A percentile compares a stretch with the other conserved stretches of the same genome.
phyloP scores from a whole-genome alignment of 768 basidiomycete genomes.

The Daedaleopsis sinensis region DNA sequence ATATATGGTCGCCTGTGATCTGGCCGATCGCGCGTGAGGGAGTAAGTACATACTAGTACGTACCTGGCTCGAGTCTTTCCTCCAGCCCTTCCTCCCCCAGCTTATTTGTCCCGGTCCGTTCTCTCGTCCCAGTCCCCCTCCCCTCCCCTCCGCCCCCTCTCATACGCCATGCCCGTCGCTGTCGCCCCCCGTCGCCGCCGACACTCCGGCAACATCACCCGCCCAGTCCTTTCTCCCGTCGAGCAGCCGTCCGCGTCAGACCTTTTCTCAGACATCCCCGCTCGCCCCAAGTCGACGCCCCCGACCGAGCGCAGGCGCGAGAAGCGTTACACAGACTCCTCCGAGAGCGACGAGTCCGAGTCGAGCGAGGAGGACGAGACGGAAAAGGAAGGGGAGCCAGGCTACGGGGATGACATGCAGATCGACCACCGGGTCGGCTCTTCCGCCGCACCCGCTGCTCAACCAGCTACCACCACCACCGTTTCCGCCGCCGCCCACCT shows the following conservation, averaged over 20 bases:
- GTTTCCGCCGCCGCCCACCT: constrained; percentile 13
- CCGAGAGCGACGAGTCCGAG: constrained; percentile 32
- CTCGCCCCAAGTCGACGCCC: constrained; percentile 76
- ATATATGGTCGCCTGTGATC: not conserved
- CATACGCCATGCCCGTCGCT: constrained; percentile 9
- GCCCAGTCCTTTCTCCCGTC: constrained; percentile 23
- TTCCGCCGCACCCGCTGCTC: constrained; percentile 8
- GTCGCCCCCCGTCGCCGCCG: constrained; percentile 44
- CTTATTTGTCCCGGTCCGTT: constrained; percentile 6
- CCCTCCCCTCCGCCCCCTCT: not conserved
- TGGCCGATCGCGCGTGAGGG: not conserved
- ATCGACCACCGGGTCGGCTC: constrained; percentile 19
- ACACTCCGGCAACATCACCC: constrained; percentile 45
- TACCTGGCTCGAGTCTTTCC: not conserved
- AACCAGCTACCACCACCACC: constrained; percentile 12
- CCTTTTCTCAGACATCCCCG: constrained; percentile 49
- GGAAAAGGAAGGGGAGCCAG: constrained; percentile 17
- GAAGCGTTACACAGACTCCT: constrained; percentile 27
- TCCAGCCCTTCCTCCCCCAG: not conserved
- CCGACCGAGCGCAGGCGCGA: constrained; percentile 52
- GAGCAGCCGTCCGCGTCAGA: constrained; percentile 25
- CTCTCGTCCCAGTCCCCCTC: not conserved
- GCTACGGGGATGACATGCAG: constrained; percentile 19
- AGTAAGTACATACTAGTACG: not conserved
- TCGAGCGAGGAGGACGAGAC: constrained; percentile 22